Conservation (phyloP, 768 basidiomycete genomes). For the Brasilioporus rufonigricans region DNA sequence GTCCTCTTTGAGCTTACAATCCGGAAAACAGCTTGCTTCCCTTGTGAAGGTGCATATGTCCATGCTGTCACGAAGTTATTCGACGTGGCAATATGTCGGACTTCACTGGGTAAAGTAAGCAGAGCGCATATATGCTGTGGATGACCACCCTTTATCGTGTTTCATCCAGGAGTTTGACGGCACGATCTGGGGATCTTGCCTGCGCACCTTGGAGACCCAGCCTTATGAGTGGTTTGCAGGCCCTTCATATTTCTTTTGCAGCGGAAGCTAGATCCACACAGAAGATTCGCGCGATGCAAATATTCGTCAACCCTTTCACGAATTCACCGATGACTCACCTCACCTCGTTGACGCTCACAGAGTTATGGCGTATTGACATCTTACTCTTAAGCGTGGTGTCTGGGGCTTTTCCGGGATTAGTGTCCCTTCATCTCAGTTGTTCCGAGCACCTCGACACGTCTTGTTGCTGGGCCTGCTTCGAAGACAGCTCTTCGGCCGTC, state of each 20-base stretch:
- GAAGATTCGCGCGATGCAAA: constrained; percentile 32
- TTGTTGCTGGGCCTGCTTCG: constrained; percentile 66
- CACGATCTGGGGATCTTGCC: constrained; percentile 17
- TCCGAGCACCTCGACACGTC: constrained; percentile 54
- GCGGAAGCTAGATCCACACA: constrained; percentile 47
- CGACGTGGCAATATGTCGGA: constrained; percentile 22
- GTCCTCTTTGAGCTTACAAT: constrained; percentile 18
- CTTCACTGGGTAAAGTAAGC: constrained; percentile 50
- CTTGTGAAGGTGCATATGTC: constrained; percentile 34
- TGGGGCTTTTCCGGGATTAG: constrained; percentile 42
- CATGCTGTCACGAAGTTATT: constrained; percentile 20
- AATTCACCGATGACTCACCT: constrained; percentile 34
- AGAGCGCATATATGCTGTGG: constrained; percentile 16
- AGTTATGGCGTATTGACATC: constrained; percentile 56
- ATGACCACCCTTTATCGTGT: background rate
- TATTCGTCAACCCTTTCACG: constrained; percentile 32
- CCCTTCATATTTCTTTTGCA: constrained; percentile 42
- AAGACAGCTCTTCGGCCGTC: constrained; percentile 53
- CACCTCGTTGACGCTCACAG: constrained; percentile 47
- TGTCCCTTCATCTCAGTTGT: constrained; percentile 53
- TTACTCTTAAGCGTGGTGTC: constrained; percentile 48
- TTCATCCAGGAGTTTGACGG: constrained; percentile 20
- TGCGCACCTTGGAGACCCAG: constrained; percentile 26
- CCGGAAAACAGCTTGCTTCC: constrained; percentile 23
- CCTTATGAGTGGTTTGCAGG: constrained; percentile 35